Base-by-base conservation (phyloP, 2,329 filamentous ascomycete species). In the Cladosporium sp. region DNA sequence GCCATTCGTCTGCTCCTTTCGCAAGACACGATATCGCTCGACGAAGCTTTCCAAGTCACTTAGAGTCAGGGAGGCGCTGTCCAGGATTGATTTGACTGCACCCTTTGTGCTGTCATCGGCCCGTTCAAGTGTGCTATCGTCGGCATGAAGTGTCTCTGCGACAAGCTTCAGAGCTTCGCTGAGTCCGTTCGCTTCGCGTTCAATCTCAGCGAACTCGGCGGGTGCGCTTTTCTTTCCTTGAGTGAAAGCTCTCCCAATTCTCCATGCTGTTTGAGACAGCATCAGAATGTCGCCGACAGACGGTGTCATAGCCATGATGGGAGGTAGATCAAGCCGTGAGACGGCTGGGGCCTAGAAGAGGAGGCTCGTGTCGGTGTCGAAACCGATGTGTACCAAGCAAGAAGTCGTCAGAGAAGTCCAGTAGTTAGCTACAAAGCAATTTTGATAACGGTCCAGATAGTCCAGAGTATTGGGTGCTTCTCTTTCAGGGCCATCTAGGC, bases 201-300 rank as follows among this genome's bases (percentile, higher is more conserved):
- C 71, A 16, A 75, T 63, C 32, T 70, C 67, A 13, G 65, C 61
- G 53, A 75, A 74, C 20, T 72, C 69, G 25, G 58, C 25, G 1
- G 71, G 72, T 6, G 69, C 69, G 47, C 62, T 59, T 43, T 66
- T 66, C 27, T 67, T 65, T 20, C 68, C 68, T 16, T 71, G 61
- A 4, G 65, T 67, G 56, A 75, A 76, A 1, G 71, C 67, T 43
- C 70, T 60, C 20, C 70, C 71, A 35, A 71, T 69, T 53, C 67
- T 72, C 71, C 71, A 74, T 18, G 72, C 71, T 36, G 68, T 63
- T 57, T 74, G 71, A 4, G 70, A 73, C 13, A 74, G 63, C 66
- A 72, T 69, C 35, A 75, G 56, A 16, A 74, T 70, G 59, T 74
- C 72, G 50, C 71, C 72, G 8, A 63, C 49, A 3, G 57, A 60